phyloP scores from a whole-genome alignment of 164 flowering plant species.

The Annona cherimola region DNA sequence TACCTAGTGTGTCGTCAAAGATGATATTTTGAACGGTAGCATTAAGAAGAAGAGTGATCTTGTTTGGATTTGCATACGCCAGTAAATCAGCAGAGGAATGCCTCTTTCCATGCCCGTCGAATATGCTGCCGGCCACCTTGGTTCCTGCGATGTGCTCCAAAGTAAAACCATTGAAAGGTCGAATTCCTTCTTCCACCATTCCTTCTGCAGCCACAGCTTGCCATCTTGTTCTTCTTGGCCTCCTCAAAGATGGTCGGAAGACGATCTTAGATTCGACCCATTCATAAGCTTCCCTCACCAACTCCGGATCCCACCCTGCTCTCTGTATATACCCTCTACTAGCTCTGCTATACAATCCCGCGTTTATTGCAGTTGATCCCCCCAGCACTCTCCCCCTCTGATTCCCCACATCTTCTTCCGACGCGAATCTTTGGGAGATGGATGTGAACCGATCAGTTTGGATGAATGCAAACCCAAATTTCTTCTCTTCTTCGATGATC shows the following conservation, averaged over 20 bases:
- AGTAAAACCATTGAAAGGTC: conserved; percentile 37
- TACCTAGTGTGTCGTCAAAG: background rate
- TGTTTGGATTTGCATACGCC: conserved; percentile 4
- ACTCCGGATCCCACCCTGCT: conserved; percentile 29
- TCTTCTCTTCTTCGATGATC: conserved; percentile 1
- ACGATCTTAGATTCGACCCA: conserved; percentile 44
- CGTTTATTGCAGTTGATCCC: conserved; percentile 34
- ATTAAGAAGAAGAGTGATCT: conserved; percentile 16
- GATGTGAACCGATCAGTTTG: conserved; percentile 28
- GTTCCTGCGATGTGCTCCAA: conserved; percentile 38
- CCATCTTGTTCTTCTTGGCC: conserved; percentile 29
- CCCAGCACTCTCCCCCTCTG: conserved; percentile 38
- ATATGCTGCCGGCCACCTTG: conserved; percentile 7
- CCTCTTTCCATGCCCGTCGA: conserved; percentile 15
- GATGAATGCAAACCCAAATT: conserved; percentile 21
- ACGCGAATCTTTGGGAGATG: conserved; percentile 29
- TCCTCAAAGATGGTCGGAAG: conserved; percentile 27
- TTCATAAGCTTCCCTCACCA: conserved; percentile 28
- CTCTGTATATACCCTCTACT: conserved; percentile 21
- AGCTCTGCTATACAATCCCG: conserved; percentile 37
- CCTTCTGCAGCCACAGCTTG: conserved; percentile 25
- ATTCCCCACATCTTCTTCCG: conserved; percentile 32
- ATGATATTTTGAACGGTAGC: conserved; percentile 18
- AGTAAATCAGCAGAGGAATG: conserved; percentile 20
- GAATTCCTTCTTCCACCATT: conserved; percentile 27